Evolutionary conservation across 169 alveolate genomes (phyloP), one percentile per base, ranked within the genome.

Genomic region (Plasmodium cynomolgi): DNA sequence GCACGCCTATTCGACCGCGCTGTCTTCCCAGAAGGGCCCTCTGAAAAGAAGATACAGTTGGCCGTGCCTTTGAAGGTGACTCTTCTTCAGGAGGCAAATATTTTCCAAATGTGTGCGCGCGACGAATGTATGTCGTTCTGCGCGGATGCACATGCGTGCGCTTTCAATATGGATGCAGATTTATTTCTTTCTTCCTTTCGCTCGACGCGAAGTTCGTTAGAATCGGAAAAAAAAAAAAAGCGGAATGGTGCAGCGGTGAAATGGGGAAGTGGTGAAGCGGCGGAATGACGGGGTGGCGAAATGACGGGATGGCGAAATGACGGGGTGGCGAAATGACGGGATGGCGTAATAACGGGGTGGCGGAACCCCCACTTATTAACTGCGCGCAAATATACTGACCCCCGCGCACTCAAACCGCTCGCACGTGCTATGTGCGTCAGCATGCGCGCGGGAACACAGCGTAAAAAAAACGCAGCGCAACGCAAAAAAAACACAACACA

Each of bases 61-160:
- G 23, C 26, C 8, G 62, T 50, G 62, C 62, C 23, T 50, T 50
- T 26, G 26, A 50, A 50, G 26, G 4, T 17, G 62, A 50, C 62
- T 13, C 62, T 50, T 50, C 62, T 15, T 50, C n/a, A 50, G 62
- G 62, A 50, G 62, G 23, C 15, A 50, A 50, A 50, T 15, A 5
- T 44, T 1, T 68, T 6, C 6, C 41, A 17, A 29, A 68, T 9
- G 41, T 68, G n/a, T 26, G 20, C 77, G 31, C 41, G 15, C n/a
- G 41, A 15, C 77, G 37, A 11, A 68, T 26, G 37, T 68, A 68
- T 68, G 31, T 68, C n/a, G 77, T 68, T 68, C 77, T 68, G 37
- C 37, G 77, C 77, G 31, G 77, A 68, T 68, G 77, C 31, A 68
- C 77, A 68, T 68, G n/a, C 77, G 77, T 68, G 77, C 77, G 77